These are phyloP conservation scores for Chalara sp. DNA, from an alignment of 2,329 filamentous ascomycete genomes.

Conservation along the genomic window DNA sequence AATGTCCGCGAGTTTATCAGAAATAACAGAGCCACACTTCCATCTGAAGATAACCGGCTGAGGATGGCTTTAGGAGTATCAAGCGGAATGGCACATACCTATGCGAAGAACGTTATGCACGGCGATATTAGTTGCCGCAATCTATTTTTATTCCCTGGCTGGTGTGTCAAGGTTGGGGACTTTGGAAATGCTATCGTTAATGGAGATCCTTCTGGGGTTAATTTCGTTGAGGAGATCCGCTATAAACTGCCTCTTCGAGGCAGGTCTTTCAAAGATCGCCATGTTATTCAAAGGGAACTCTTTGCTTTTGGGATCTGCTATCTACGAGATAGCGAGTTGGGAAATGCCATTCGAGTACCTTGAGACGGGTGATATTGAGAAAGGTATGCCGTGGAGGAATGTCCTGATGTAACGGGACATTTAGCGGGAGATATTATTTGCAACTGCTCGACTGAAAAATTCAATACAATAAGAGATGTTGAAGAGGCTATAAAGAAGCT, in stretches of 20 bases:
- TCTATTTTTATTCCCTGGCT: conserved; percentile 3
- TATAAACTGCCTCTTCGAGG: conserved; percentile 7
- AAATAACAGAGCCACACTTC: too few relatives aligned
- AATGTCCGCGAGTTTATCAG: too few relatives aligned
- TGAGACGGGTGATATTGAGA: too few relatives aligned
- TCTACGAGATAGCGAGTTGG: too few relatives aligned
- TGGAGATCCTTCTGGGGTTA: neutral
- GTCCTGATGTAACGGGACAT: too few relatives aligned
- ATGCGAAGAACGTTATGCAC: conserved; percentile 6
- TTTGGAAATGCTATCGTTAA: conserved; percentile 5
- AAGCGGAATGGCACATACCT: conserved; percentile 1
- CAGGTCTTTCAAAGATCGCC: conserved; percentile 1
- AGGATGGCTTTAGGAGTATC: conserved; percentile 1
- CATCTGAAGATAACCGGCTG: conserved; percentile 1
- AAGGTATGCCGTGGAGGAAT: too few relatives aligned
- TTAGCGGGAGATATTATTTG: too few relatives aligned
- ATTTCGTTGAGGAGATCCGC: conserved; percentile 2
- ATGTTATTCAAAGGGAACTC: conserved; percentile 1
- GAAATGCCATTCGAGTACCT: too few relatives aligned
- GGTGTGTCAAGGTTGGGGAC: conserved; percentile 7
- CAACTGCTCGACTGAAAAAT: too few relatives aligned
- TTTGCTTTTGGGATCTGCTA: too few relatives aligned
- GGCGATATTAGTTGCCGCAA: conserved; percentile 5
- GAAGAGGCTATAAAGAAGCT: too few relatives aligned
- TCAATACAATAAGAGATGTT: too few relatives aligned